A percentile compares a stretch with the other conserved stretches of the same genome.
These are phyloP conservation scores for Agrocybe praecox DNA, from an alignment of 768 basidiomycete species.

Conservation along the genomic window DNA sequence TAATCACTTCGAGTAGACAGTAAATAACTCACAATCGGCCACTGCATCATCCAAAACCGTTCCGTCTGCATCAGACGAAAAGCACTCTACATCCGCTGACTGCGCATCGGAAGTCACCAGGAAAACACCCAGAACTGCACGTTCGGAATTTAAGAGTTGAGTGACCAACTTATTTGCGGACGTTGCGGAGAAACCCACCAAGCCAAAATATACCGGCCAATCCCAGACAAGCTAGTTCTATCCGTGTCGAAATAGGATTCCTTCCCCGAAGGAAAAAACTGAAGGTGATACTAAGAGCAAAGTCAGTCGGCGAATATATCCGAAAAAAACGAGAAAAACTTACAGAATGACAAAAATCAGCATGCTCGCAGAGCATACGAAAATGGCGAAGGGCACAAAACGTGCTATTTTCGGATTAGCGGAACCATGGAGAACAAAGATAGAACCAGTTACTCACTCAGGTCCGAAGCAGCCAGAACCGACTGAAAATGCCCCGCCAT, in stretches of 20 bases:
- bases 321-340: conserved; percentile 25
- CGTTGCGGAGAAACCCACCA: conserved; percentile 43
- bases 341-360: conserved; percentile 70
- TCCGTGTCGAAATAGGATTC: conserved; percentile 80
- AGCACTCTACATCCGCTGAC: conserved; percentile 83
- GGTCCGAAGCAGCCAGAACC: conserved; percentile 72
- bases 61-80: conserved; percentile 45
- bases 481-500: conserved; percentile 80
- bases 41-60: conserved; percentile 56
- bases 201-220: conserved; percentile 80
- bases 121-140: conserved; percentile 71
- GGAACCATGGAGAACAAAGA: not conserved
- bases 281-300: conserved; percentile 55
- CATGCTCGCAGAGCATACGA: conserved; percentile 73
- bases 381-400: conserved; percentile 86
- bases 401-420: conserved; percentile 55
- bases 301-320: not conserved
- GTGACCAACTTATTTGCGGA: conserved; percentile 1
- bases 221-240: conserved; percentile 73
- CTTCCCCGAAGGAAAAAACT: conserved; percentile 62
- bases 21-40: conserved; percentile 60
- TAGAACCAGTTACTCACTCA: conserved; percentile 54
- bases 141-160: conserved; percentile 13
- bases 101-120: conserved; percentile 76
- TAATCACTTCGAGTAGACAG: conserved; percentile 2